These are phyloP conservation scores for Yarrowia sp. DNA, from an alignment of 805 yeast species.

Conservation along the genomic window DNA sequence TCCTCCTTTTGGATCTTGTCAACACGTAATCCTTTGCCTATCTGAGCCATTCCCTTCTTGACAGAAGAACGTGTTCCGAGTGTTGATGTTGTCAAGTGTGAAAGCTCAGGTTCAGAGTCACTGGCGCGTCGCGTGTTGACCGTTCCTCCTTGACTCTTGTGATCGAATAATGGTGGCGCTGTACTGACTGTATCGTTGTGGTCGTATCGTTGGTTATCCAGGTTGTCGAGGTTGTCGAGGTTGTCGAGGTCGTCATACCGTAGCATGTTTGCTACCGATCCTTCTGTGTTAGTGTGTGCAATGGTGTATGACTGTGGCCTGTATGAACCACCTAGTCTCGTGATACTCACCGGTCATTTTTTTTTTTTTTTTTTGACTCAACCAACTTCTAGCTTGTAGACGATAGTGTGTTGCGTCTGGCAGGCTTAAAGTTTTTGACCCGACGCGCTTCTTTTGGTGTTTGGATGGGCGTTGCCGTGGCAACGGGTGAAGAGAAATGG, in stretches of 20 bases:
- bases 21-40: not conserved
- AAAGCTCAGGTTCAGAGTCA: conserved; percentile 3
- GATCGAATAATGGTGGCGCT: conserved; percentile 20
- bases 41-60: conserved; percentile 8
- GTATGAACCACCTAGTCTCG: not conserved
- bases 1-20: not conserved
- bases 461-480: conserved; percentile 15
- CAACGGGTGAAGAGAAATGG: too few relatives aligned
- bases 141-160: not conserved
- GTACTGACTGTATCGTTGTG: conserved; percentile 12
- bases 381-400: not conserved
- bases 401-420: conserved; percentile 23
- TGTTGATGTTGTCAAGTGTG: not conserved
- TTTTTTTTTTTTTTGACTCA: not conserved
- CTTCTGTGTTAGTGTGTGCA: not conserved
- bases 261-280: conserved; percentile 22
- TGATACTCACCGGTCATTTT: conserved; percentile 1
- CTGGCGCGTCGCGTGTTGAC: conserved; percentile 11
- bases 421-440: not conserved
- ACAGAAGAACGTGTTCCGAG: not conserved
- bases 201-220: too few relatives aligned
- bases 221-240: too few relatives aligned
- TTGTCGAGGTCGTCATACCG: too few relatives aligned
- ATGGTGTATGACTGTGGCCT: not conserved
- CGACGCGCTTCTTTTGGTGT: conserved; percentile 17